Base-by-base conservation (phyloP, 805 yeast species). In the Grigorovia transvaalensis region DNA sequence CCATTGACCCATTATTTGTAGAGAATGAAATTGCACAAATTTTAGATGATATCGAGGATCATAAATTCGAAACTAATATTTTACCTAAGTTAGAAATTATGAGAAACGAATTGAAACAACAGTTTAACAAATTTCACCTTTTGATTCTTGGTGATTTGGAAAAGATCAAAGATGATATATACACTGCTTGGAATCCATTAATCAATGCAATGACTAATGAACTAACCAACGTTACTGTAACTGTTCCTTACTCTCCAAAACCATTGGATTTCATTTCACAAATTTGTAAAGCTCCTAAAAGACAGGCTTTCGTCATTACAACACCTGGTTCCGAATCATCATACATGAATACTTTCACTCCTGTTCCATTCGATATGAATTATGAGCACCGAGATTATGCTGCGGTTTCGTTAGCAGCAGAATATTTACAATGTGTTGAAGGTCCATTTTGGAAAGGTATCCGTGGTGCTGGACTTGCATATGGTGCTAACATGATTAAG, bases 401-500 rank as follows among this genome's bases (percentile, higher is more conserved):
- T 49, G 84, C 82, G 27, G 74, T 91, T 44, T 76, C 84, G 0
- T 74, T 90, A 29, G 87, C 89, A 7, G 76, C 84, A 7, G 89
- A 85, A 51, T 85, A 82, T 59, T 72, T 93, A 51, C 85, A 84
- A 57, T 85, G 88, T 41, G 88, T 88, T 18, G 99, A 93, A 66
- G 99, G 99, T 2, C 99, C 98, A 40, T 84, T 91, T 56, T 91
- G 98, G 97, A 79, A 88, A 60, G 96, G 95, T 51, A 86, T 93
- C 38, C 79, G 99, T 69, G 99, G 99, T 44, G 77, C 89, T 1
- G 99, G 99, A 2, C 72, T 87, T 45, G 97, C 97, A 0, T 93
- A 93, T 66, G 97, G 96, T 42, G 93, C 91, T 1, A 74, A 72
- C 51, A 73, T 88, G 58, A 63, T 74, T 45, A 74, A 79, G 47